Evolutionary conservation across 768 basidiomycete species (phyloP), one percentile per base, ranked within the genome.

Genomic region (Amanita rubescens): DNA sequence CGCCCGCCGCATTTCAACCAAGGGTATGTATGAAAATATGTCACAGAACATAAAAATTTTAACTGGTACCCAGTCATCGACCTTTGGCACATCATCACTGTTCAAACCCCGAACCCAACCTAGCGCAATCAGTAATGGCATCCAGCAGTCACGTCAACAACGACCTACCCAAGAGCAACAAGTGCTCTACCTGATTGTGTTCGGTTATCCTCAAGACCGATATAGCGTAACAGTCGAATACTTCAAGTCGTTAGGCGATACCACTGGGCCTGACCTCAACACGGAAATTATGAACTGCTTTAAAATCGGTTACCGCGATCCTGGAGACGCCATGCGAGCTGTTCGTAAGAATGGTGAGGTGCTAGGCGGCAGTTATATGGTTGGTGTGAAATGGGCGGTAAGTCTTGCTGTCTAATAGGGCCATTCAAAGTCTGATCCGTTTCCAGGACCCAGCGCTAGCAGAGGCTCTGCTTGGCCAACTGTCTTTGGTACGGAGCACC

Each of bases 361-460:
- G 1, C 63, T 94, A 17, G 70, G 77, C 10, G 86, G 86, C 3
- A 76, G 74, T 45, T 89, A 81, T 75, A 94, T 94, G 90, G 71
- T 94, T 33, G 92, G 91, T 11, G 82, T 81, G 38, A 91, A 91
- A 66, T 90, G 85, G 84, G 86, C 87, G 24, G 90, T 91, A 64
- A 56, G 87, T 80, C 17, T 45, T 33, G 20, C n/a, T n/a, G n/a
- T n/a, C n/a, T n/a, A n/a, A n/a, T n/a, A n/a, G n/a, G n/a, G n/a
- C n/a, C n/a, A n/a, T n/a, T n/a, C n/a, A n/a, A n/a, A n/a, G n/a
- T n/a, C n/a, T 46, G 30, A 43, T 50, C 57, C 25, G 52, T 45
- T 33, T 50, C 30, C 50, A 89, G 87, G 86, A 89, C 62, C 70
- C 81, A 3, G 69, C 72, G 0, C 80, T 80, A 63, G 83, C 78